A percentile compares a stretch with the other conserved stretches of the same genome.
phyloP scores from a whole-genome alignment of 139 green algal genomes.

The Chlamydomonas eustigma region DNA sequence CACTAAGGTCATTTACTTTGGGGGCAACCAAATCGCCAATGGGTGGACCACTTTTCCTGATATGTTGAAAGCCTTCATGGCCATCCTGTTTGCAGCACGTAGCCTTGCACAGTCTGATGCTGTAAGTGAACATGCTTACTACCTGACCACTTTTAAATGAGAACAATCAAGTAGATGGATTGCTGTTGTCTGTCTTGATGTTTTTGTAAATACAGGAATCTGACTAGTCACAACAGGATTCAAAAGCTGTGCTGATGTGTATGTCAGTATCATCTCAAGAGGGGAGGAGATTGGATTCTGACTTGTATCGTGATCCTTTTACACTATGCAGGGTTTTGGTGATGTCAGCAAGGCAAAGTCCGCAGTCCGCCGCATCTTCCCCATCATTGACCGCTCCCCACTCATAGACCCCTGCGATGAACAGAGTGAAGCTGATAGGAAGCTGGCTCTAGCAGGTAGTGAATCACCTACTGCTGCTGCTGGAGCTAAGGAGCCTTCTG shows the following conservation, averaged over 20 bases:
- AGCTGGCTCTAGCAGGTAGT: background rate
- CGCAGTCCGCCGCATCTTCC: constrained; percentile 65
- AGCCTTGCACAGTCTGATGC: constrained; percentile 30
- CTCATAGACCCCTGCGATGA: too few species aligned
- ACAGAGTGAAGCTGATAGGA: constrained; percentile 22
- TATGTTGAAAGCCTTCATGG: constrained; percentile 73
- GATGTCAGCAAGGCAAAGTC: constrained; percentile 50
- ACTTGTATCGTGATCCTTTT: constrained; percentile 5
- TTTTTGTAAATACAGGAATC: too few species aligned
- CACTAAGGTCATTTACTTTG: constrained; percentile 59
- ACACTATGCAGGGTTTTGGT: constrained; percentile 61
- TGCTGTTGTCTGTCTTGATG: too few species aligned
- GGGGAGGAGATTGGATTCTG: background rate
- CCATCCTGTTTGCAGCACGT: constrained; percentile 63
- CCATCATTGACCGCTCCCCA: constrained; percentile 67
- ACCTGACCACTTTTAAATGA: too few species aligned
- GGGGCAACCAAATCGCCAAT: constrained; percentile 51
- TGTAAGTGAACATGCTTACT: too few species aligned
- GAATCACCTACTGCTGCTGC: constrained; percentile 8
- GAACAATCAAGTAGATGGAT: too few species aligned
- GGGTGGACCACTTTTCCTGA: constrained; percentile 55
- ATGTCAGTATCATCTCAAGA: too few species aligned
- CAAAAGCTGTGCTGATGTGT: too few species aligned
- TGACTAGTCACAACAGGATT: too few species aligned
- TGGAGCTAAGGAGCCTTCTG: constrained; percentile 41